Percentiles rank a stretch among this genome's conserved stretches.
Evolutionary conservation across 352 stramenopile genomes (phyloP).

Genomic region (Globisporangium viniferum): DNA sequence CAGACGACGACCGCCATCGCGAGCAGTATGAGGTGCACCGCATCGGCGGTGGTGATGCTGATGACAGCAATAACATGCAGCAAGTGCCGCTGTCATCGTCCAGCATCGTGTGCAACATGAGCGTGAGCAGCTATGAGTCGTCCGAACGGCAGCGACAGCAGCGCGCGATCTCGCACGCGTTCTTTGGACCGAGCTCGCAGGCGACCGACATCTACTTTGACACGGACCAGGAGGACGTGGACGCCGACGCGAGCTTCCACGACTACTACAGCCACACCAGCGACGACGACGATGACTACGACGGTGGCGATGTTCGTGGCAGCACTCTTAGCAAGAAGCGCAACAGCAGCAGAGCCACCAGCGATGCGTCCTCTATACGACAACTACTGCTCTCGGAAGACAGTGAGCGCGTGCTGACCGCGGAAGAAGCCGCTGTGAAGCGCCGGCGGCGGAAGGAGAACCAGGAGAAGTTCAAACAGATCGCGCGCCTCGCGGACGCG

Average conservation of each 20-base stretch:
- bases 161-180: slow-evolving; percentile 29
- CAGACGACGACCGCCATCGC: background rate
- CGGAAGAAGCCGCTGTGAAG: slow-evolving; percentile 7
- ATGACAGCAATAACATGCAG: background rate
- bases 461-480: slow-evolving; percentile 40
- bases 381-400: slow-evolving; percentile 13
- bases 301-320: background rate
- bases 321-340: slow-evolving; percentile 11
- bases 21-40: slow-evolving; percentile 6
- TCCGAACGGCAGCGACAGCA: slow-evolving; percentile 36
- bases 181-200: slow-evolving; percentile 37
- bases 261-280: slow-evolving; percentile 12
- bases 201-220: slow-evolving; percentile 26
- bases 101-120: slow-evolving; percentile 44
- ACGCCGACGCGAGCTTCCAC: slow-evolving; percentile 7
- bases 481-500: slow-evolving; percentile 59
- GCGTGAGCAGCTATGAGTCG: slow-evolving; percentile 52
- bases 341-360: background rate
- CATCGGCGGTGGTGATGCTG: background rate
- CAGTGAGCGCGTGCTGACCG: background rate
- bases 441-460: slow-evolving; percentile 41
- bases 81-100: slow-evolving; percentile 6
- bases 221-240: slow-evolving; percentile 18
- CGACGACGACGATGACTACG: slow-evolving; percentile 15
- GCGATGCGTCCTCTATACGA: slow-evolving; percentile 7